These are phyloP conservation scores for Botrytis byssoidea DNA, from an alignment of 2,329 filamentous ascomycete species.

Conservation along the genomic window DNA sequence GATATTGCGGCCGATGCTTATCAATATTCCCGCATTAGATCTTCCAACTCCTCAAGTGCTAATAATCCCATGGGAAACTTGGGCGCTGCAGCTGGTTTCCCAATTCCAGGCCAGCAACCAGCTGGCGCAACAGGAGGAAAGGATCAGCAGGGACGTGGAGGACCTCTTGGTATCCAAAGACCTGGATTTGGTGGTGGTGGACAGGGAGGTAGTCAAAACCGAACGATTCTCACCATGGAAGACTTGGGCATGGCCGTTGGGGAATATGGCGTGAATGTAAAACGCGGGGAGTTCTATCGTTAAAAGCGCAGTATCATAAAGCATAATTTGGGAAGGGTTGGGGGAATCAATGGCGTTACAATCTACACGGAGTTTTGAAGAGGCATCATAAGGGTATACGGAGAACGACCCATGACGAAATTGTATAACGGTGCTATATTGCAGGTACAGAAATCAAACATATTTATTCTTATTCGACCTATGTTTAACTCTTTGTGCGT, in stretches of 20 bases:
- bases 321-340: slow-evolving; percentile 4
- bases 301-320: slow-evolving; percentile 42
- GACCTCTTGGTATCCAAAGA: slow-evolving; percentile 57
- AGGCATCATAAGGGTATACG: slow-evolving; percentile 2
- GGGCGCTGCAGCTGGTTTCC: slow-evolving; percentile 70
- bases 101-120: slow-evolving; percentile 58
- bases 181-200: slow-evolving; percentile 85
- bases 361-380: slow-evolving; percentile 5
- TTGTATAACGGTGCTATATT: slow-evolving; percentile 19
- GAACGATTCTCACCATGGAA: slow-evolving; percentile 97
- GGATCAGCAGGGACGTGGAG: slow-evolving; percentile 53
- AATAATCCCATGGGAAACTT: slow-evolving; percentile 91
- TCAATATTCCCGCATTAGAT: slow-evolving; percentile 93
- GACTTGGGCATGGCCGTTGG: slow-evolving; percentile 96
- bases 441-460: neutral
- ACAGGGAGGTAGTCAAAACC: slow-evolving; percentile 81
- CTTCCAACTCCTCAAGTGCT: slow-evolving; percentile 80
- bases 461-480: neutral
- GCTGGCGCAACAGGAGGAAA: slow-evolving; percentile 55
- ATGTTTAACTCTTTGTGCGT: neutral
- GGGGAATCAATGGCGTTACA: slow-evolving; percentile 25
- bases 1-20: slow-evolving; percentile 97
- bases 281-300: slow-evolving; percentile 94
- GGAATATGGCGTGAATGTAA: slow-evolving; percentile 97
- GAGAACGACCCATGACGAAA: slow-evolving; percentile 19